Base-by-base conservation (phyloP, 345 rosid genomes). In the Isatis tinctoria region DNA sequence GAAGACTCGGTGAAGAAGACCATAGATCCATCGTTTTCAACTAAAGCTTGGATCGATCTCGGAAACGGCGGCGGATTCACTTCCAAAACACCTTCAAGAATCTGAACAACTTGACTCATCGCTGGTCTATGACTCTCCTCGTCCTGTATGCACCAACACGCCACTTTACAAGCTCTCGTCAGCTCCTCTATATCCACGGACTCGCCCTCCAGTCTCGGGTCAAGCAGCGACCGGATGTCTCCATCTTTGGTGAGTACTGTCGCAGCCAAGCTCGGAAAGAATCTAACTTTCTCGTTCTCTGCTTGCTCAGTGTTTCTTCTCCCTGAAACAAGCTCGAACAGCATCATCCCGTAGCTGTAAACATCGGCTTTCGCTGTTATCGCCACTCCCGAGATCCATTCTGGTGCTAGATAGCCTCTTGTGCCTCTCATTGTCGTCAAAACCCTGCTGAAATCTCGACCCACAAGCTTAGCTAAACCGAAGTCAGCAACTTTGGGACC, bases 311-410 rank as follows among this genome's bases (percentile, higher is more conserved):
- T 74, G 83, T 90, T 93, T 64, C 97, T 87, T 79, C 84, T 86
- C 59, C 97, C 98, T 0, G 93, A 90, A 17, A 88, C 81, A 60
- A 88, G 11, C 79, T 93, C 98, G 8, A 90, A 86, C 17, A 93
- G 80, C 96, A 90, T 87, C 97, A 93, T 90, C 7, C 98, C 98
- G 8, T 84, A 90, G 80, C 98, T 93, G 66, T 88, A 93, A 30
- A 90, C 97, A 70, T 93, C 97, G 1, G 93, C 97, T 70, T 93
- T 90, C 4, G 90, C 85, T 6, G 93, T 90, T 49, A 88, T 81
- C 22, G 95, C 88, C 17, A 87, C 89, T 36, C 96, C 95, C 1
- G 98, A 90, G 58, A 93, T 85, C 98, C 97, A 93, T 73, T 93
- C 97, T 0, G 96, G 97, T 4, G 96, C 98, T 4, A 93, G 96